Base-by-base conservation (phyloP, 2,329 filamentous ascomycete species). In the Epichloe sp. region DNA sequence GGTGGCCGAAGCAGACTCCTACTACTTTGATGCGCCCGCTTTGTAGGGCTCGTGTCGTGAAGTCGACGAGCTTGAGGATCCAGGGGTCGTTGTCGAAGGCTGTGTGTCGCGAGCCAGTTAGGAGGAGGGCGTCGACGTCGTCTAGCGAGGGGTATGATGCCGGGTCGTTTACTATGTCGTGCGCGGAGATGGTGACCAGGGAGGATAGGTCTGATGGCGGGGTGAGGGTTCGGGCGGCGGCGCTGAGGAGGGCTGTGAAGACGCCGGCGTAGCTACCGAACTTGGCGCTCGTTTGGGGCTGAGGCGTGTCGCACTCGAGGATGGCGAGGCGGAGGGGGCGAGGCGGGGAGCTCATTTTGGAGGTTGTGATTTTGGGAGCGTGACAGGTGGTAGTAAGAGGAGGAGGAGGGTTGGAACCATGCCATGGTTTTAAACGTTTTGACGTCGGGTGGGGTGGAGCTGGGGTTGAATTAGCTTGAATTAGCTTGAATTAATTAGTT, bases 251-350 rank as follows among this genome's bases (percentile, higher is more conserved):
- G 37, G 74, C 62, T 17, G 70, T 74, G 68, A 88, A 88, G 53
- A 88, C 77, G 55, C 80, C 83, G 55, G 81, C 79, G 68, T 95
- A 96, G 54, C 76, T 75, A 48, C 80, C 79, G 67, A 85, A 89
- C 60, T 79, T 79, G 51, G 75, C 75, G 50, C 78, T 71, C 38
- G 84, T 79, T 43, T 76, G 68, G 1, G 80, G 77, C 47, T 85
- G 73, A 1, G 88, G 88, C 1, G 79, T 86, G 68, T 95, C 91
- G 72, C 86, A 85, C 74, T 95, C 88, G 58, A 97, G 82, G 59
- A 97, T 78, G 45, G 90, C 89, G 67, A 96, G 84, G 51, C 86
- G 84, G 58, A 91, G 71, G 35, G 79, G 79, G 2, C 3, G 84
- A 57, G 91, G 70, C 34, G 79, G 78, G 14, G 37, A 31, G 26